Evolutionary conservation across 345 rosid genomes (phyloP), one percentile per base, ranked within the genome.

Genomic region (Luvunga scandens): DNA sequence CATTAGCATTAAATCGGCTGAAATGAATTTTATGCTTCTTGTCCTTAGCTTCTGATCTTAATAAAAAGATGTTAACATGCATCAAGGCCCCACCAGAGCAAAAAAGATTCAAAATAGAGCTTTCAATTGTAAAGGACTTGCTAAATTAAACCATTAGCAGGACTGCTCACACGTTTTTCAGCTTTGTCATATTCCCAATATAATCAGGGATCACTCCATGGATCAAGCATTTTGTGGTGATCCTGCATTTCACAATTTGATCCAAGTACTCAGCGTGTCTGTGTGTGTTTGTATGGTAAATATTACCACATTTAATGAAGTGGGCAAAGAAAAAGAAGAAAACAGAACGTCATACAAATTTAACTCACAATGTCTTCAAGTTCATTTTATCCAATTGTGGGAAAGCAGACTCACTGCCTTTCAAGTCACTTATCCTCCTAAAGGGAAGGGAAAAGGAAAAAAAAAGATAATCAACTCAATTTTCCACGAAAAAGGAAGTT

Each of bases 391-490:
- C 75, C 81, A 95, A 72, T 2, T 63, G 79, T 5, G 95, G 98
- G 81, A 95, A 93, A 59, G 88, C 50, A 75, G 91, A 88, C 4
- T 61, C 69, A 77, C 66, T 75, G 69, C 93, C 97, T 85, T 85
- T 88, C 71, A 95, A 81, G 77, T 95, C 97, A 71, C 91, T 87
- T 60, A 95, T 90, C 88, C 98, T 91, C 85, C 98, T 95, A 76
- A n/a, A 65, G 71, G 55, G 71, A 53, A 73, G 53, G 73, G 28
- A 74, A 70, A 72, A 76, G 61, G n/a, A 64, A 66, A 27, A 16
- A 81, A 16, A 30, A 69, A 69, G 69, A 61, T 36, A 66, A 66
- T 38, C 21, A 48, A 34, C 13, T 50, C 64, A 34, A 27, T 77
- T 34, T n/a, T 45, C 70, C 24, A 45, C 3, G 42, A 39, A 66